A percentile compares a stretch with the other conserved stretches of the same genome.
These are phyloP conservation scores for Penicillium sp. DNA, from an alignment of 2,329 filamentous ascomycete genomes.

Conservation along the genomic window DNA sequence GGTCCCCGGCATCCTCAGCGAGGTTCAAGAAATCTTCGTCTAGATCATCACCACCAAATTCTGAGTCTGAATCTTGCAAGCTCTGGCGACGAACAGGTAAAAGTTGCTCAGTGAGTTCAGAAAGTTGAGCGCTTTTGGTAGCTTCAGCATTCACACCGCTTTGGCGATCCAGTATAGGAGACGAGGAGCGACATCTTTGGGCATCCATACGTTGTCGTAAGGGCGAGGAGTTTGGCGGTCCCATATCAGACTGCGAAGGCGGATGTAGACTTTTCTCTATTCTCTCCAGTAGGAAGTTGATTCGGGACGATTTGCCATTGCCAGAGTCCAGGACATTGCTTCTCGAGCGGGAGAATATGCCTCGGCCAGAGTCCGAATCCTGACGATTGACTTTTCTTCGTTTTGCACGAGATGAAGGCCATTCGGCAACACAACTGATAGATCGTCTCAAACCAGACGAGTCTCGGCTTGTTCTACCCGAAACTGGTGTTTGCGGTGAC, in stretches of 20 bases:
- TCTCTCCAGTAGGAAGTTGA: constrained; percentile 58
- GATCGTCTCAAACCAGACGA: constrained; percentile 55
- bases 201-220: constrained; percentile 31
- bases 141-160: constrained; percentile 1
- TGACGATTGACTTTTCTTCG: constrained; percentile 54
- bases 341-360: constrained; percentile 38
- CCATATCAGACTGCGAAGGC: constrained; percentile 20
- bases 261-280: constrained; percentile 51
- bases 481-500: constrained; percentile 60
- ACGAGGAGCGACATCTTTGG: constrained; percentile 27
- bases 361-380: constrained; percentile 42
- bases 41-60: constrained; percentile 45
- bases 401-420: constrained; percentile 58
- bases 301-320: constrained; percentile 40
- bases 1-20: constrained; percentile 29
- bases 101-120: not conserved
- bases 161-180: constrained; percentile 25
- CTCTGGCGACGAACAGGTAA: constrained; percentile 3
- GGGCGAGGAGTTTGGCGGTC: constrained; percentile 42
- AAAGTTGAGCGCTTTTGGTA: constrained; percentile 1
- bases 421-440: constrained; percentile 63
- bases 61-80: constrained; percentile 32
- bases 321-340: constrained; percentile 37
- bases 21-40: constrained; percentile 42
- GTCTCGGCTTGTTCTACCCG: constrained; percentile 36